Conservation (phyloP, 2,329 filamentous ascomycete species). For the Nemania sp. region DNA sequence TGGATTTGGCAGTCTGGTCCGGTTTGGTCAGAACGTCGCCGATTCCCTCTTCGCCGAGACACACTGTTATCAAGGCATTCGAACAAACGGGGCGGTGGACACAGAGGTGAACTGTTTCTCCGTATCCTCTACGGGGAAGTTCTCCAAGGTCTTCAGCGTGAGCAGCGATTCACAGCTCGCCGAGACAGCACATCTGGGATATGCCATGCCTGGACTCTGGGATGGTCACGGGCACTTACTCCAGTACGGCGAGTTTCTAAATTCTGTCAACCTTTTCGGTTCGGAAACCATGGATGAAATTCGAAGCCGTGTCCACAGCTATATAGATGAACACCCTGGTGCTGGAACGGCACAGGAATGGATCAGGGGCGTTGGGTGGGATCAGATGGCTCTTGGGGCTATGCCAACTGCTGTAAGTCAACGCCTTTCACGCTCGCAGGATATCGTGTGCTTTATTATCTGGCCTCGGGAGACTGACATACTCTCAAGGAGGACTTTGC, state of each 20-base stretch:
- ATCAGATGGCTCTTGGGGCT: slow-evolving; percentile 72
- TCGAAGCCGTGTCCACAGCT: slow-evolving; percentile 62
- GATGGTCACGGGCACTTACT: slow-evolving; percentile 77
- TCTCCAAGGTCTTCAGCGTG: slow-evolving; percentile 61
- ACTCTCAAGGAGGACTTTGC: slow-evolving; percentile 64
- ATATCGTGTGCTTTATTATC: slow-evolving; percentile 3
- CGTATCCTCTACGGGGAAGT: slow-evolving; percentile 61
- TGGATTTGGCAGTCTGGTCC: slow-evolving; percentile 44
- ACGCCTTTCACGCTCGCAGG: slow-evolving; percentile 29
- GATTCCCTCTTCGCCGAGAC: slow-evolving; percentile 49
- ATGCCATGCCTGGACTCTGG: slow-evolving; percentile 75
- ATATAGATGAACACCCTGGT: slow-evolving; percentile 62
- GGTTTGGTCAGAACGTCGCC: slow-evolving; percentile 41
- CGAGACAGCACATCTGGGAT: slow-evolving; percentile 57
- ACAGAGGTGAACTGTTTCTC: slow-evolving; percentile 67
- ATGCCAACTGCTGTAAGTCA: slow-evolving; percentile 73
- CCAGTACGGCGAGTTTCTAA: slow-evolving; percentile 74
- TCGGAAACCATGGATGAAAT: slow-evolving; percentile 67
- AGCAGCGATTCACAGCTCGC: slow-evolving; percentile 46
- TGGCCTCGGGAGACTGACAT: slow-evolving; percentile 36
- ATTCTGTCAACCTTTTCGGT: slow-evolving; percentile 74
- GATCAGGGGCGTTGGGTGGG: slow-evolving; percentile 77
- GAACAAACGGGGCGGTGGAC: slow-evolving; percentile 54
- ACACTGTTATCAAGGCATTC: slow-evolving; percentile 60
- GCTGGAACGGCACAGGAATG: slow-evolving; percentile 68